Evolutionary conservation across 2,329 filamentous ascomycete species (phyloP), one percentile per base, ranked within the genome.

Genomic region (Fusarium sp.): DNA sequence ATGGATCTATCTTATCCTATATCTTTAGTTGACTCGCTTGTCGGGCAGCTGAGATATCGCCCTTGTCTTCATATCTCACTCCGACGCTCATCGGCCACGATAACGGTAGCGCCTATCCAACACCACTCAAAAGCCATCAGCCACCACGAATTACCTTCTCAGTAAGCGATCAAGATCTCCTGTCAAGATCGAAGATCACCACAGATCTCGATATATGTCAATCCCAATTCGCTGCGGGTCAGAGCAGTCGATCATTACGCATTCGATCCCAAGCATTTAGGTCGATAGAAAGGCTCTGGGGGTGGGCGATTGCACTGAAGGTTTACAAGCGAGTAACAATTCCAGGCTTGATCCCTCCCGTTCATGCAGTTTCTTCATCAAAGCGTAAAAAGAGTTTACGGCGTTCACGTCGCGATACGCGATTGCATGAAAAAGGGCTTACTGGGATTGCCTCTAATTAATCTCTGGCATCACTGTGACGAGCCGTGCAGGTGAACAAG

Each of bases 121-220:
- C n/a, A 30, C 44, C 51, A 54, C 37, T 49, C 25, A 22, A 0
- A 10, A 37, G 6, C 20, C 6, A 37, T 15, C 8, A 11, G 43
- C 37, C 30, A 49, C 32, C 48, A 32, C 43, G n/a, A 44, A 54
- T 54, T 50, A 3, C 23, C 51, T 30, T 54, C 49, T 54, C 51
- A 32, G 43, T 23, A 49, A 50, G 49, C 51, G 27, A 14, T 20
- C 27, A 46, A 6, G 43, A 50, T 50, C 43, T 50, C 11, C 22
- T 10, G 10, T 35, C 22, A 22, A 37, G 51, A 54, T 54, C 51
- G 46, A 10, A 40, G 49, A 30, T 50, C 49, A 13, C 27, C 1
- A 8, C n/a, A 22, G 2, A 14, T 33, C 30, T 7, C 14, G 14
- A 33, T 7, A 15, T 7, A 7, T 14, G 30, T 14, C 30, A 14